phyloP scores from a whole-genome alignment of 176 grass and related monocot genomes.

The Ensete ventricosum region DNA sequence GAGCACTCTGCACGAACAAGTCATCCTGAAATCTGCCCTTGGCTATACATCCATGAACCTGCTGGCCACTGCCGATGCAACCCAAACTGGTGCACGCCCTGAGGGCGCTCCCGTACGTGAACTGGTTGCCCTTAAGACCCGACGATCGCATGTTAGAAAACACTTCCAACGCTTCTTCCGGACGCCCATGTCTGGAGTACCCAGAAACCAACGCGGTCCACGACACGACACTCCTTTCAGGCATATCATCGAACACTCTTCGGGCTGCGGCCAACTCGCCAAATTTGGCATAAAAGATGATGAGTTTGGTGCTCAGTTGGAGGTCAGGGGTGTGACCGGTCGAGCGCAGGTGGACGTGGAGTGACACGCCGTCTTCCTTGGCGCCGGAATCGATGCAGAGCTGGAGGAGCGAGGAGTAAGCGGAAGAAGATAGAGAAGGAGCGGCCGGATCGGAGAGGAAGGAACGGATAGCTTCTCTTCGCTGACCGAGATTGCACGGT shows the following conservation, averaged over 20 bases:
- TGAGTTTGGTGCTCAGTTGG: conserved; percentile 52
- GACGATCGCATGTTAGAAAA: conserved; percentile 39
- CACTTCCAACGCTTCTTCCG: conserved; percentile 40
- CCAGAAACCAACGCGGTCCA: conserved; percentile 76
- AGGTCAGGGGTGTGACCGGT: conserved; percentile 18
- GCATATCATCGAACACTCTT: conserved; percentile 59
- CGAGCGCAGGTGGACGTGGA: conserved; percentile 25
- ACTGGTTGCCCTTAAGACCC: conserved; percentile 45
- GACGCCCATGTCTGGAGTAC: conserved; percentile 31
- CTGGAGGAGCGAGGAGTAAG: conserved; percentile 50
- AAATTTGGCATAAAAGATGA: conserved; percentile 43
- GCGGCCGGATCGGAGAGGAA: background rate
- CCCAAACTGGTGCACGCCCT: conserved; percentile 24
- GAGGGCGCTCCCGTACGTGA: conserved; percentile 49
- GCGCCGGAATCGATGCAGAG: conserved; percentile 34
- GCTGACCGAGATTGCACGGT: conserved; percentile 13
- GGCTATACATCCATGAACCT: conserved; percentile 46
- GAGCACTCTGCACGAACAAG: conserved; percentile 68
- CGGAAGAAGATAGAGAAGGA: background rate
- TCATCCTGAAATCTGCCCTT: conserved; percentile 55
- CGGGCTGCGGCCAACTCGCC: conserved; percentile 22
- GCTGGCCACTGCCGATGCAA: conserved; percentile 44
- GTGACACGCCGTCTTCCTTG: conserved; percentile 30
- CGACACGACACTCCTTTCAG: conserved; percentile 46
- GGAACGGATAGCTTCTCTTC: conserved; percentile 17